Conservation (phyloP, 208 protist species). For the Herpetomonas muscarum region DNA sequence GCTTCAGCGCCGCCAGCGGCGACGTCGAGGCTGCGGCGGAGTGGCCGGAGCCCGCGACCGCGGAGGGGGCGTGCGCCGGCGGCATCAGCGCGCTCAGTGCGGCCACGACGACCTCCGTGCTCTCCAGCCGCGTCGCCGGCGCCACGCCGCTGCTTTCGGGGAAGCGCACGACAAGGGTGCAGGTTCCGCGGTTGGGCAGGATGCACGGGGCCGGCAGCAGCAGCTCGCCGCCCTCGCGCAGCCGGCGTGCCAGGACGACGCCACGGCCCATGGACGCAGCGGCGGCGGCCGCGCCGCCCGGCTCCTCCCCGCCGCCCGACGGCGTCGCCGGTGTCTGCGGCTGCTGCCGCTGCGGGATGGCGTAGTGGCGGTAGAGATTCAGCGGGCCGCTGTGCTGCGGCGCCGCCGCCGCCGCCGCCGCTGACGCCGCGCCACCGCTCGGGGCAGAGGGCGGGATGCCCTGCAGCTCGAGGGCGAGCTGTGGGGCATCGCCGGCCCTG, state of each 20-base stretch:
- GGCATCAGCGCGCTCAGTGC: slow-evolving; percentile 61
- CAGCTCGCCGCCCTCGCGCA: slow-evolving; percentile 61
- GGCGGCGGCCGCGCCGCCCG: not conserved
- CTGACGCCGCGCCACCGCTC: not conserved
- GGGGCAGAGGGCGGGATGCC: slow-evolving; percentile 28
- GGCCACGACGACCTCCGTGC: slow-evolving; percentile 65
- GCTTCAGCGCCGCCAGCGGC: not conserved
- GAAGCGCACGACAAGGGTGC: slow-evolving; percentile 70
- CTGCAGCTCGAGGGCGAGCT: slow-evolving; percentile 46
- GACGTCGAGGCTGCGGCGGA: not conserved
- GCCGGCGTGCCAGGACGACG: slow-evolving; percentile 45
- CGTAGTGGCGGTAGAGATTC: not conserved
- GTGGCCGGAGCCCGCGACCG: not conserved
- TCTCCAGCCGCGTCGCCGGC: slow-evolving; percentile 41
- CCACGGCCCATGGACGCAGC: slow-evolving; percentile 10
- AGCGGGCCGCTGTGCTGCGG: not conserved
- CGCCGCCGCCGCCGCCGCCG: not conserved
- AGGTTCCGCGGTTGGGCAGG: slow-evolving; percentile 37
- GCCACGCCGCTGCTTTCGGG: slow-evolving; percentile 35
- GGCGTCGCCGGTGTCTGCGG: too few relatives aligned
- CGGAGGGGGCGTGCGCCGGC: slow-evolving; percentile 13
- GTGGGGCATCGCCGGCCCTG: not conserved
- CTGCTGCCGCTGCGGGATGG: not conserved
- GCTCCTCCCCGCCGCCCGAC: too few relatives aligned
- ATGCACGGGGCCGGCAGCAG: slow-evolving; percentile 65